phyloP scores from a whole-genome alignment of 2,329 filamentous ascomycete genomes.

The Xylogone sp. region DNA sequence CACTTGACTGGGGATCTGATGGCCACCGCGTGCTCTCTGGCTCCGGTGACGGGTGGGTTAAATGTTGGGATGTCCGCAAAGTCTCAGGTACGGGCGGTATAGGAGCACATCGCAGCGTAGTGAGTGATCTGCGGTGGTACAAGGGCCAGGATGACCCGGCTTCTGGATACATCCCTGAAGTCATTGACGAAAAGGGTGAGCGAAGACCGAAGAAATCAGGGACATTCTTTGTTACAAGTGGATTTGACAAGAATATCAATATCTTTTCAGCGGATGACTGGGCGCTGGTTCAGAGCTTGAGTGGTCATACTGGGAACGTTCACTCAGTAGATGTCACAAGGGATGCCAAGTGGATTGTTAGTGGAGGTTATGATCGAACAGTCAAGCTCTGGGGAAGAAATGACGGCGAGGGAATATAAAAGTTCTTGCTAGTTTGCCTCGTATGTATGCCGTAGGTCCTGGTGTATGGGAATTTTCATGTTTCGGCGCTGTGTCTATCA shows the following conservation, averaged over 20 bases:
- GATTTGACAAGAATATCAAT: constrained; percentile 94
- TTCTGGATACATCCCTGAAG: constrained; percentile 54
- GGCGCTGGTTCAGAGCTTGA: constrained; percentile 81
- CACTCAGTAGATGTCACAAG: constrained; percentile 83
- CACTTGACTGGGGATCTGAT: constrained; percentile 87
- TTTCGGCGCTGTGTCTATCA: no score
- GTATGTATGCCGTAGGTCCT: no score
- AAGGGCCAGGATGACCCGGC: constrained; percentile 77
- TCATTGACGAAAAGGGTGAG: constrained; percentile 59
- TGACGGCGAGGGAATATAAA: constrained; percentile 55
- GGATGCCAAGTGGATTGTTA: constrained; percentile 89
- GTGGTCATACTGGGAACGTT: constrained; percentile 88
- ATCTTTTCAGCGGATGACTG: constrained; percentile 96
- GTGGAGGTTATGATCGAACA: constrained; percentile 88
- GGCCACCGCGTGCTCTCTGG: constrained; percentile 91
- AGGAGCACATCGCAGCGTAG: constrained; percentile 85
- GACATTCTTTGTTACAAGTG: constrained; percentile 85
- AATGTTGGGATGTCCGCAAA: constrained; percentile 95
- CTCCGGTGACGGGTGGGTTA: constrained; percentile 91
- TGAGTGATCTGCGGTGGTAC: constrained; percentile 92
- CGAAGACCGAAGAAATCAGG: constrained; percentile 77
- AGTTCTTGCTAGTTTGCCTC: background rate
- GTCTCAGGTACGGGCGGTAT: constrained; percentile 80
- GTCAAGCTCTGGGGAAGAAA: constrained; percentile 96
- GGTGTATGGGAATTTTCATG: no score